Evolutionary conservation across 176 grass and related monocot species (phyloP).

Genomic region (Avena eriantha): DNA sequence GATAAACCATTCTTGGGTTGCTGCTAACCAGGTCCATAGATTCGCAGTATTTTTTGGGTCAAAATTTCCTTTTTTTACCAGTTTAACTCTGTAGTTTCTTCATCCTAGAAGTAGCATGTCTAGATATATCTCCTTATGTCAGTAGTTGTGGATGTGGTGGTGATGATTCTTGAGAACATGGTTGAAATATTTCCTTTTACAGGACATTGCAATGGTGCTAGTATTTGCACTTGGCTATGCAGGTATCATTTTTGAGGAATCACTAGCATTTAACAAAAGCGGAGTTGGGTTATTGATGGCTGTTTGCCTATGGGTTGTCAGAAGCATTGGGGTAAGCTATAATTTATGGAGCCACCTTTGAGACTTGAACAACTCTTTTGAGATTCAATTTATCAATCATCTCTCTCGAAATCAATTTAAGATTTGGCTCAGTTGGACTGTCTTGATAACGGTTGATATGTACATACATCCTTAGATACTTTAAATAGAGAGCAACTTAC

Average conservation of each 20-base stretch:
- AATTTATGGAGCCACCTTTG: background rate
- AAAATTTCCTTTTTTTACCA: background rate
- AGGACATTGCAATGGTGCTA: constrained; percentile 93
- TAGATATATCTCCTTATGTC: background rate
- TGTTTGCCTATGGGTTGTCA: constrained; percentile 91
- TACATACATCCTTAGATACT: background rate
- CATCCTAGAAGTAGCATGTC: background rate
- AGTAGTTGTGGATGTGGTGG: background rate
- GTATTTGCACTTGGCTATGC: constrained; percentile 94
- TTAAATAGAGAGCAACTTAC: background rate
- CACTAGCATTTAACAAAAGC: constrained; percentile 96
- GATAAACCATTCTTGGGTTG: constrained; percentile 98
- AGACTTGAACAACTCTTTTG: constrained; percentile 5
- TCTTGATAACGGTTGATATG: constrained; percentile 13
- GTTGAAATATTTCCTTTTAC: constrained; percentile 49
- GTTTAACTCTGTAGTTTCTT: constrained; percentile 18
- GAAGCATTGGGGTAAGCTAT: constrained; percentile 91
- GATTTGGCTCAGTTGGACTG: background rate
- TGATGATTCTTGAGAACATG: constrained; percentile 19
- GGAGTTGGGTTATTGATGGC: constrained; percentile 95
- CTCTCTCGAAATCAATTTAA: constrained; percentile 23
- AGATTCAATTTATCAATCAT: background rate
- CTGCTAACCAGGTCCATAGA: constrained; percentile 77
- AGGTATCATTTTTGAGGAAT: constrained; percentile 97
- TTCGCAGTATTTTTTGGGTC: constrained; percentile 17